A percentile compares a stretch with the other conserved stretches of the same genome.
These are phyloP conservation scores for Aspergillus latus DNA, from an alignment of 2,329 filamentous ascomycete species.

Conservation along the genomic window DNA sequence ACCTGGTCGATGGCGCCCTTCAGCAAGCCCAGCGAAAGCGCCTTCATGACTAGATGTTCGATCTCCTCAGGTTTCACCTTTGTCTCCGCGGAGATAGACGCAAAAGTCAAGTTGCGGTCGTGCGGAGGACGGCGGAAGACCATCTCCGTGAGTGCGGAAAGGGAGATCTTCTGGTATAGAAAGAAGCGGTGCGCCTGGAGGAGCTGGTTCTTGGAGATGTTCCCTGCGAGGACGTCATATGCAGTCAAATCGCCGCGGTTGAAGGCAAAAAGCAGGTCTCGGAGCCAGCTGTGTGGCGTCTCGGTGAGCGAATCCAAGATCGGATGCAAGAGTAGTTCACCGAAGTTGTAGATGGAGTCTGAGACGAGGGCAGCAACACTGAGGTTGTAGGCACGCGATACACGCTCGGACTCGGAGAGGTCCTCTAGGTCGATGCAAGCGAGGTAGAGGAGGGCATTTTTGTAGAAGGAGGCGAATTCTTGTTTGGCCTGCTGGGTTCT, in stretches of 20 bases:
- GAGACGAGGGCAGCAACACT: slow-evolving; percentile 90
- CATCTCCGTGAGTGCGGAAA: slow-evolving; percentile 91
- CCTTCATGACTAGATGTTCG: slow-evolving; percentile 98
- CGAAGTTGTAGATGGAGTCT: slow-evolving; percentile 98
- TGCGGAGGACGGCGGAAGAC: slow-evolving; percentile 95
- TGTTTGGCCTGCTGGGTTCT: slow-evolving; percentile 61
- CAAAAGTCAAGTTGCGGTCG: slow-evolving; percentile 90
- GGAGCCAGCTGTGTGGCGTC: slow-evolving; percentile 79
- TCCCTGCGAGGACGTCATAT: slow-evolving; percentile 78
- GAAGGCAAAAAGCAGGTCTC: slow-evolving; percentile 94
- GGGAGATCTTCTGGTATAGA: slow-evolving; percentile 95
- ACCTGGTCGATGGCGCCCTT: slow-evolving; percentile 96
- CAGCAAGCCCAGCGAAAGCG: slow-evolving; percentile 86
- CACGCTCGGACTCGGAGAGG: slow-evolving; percentile 72
- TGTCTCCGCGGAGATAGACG: slow-evolving; percentile 84
- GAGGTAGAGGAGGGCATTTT: slow-evolving; percentile 94
- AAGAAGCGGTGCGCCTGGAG: slow-evolving; percentile 78
- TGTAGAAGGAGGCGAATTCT: slow-evolving; percentile 96
- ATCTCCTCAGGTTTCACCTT: slow-evolving; percentile 90
- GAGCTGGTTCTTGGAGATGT: slow-evolving; percentile 76
- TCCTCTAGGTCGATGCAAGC: slow-evolving; percentile 86
- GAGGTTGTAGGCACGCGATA: slow-evolving; percentile 84
- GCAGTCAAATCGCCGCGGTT: slow-evolving; percentile 90
- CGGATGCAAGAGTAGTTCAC: slow-evolving; percentile 95
- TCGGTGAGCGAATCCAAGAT: slow-evolving; percentile 82